Evolutionary conservation across 1,284 basidiomycete species (phyloP).

Genomic region (Microbotryum lychnidis-dioicae): DNA sequence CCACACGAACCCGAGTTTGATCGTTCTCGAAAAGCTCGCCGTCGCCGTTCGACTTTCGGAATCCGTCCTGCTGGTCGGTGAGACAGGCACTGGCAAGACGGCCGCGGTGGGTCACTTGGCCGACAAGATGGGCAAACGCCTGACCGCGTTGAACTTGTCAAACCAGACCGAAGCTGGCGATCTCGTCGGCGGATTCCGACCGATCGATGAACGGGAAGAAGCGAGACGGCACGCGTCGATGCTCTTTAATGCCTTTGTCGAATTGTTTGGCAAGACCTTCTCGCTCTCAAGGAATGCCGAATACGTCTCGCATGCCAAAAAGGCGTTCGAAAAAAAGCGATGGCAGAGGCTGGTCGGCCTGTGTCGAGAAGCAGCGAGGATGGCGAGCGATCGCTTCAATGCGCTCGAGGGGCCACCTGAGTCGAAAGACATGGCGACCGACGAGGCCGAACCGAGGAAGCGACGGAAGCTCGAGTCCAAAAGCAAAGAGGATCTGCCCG

Average conservation of each 20-base stretch:
- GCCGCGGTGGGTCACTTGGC: conserved; percentile 85
- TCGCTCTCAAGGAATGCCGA: conserved; percentile 82
- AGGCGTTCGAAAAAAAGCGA: conserved; percentile 69
- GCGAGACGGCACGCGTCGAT: conserved; percentile 56
- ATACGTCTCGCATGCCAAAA: conserved; percentile 75
- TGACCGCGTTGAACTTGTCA: conserved; percentile 86
- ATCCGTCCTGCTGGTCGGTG: conserved; percentile 86
- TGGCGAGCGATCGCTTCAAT: conserved; percentile 22
- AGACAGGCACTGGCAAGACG: conserved; percentile 98
- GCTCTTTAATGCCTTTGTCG: conserved; percentile 68
- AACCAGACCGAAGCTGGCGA: conserved; percentile 96
- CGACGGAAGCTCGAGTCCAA: conserved; percentile 35
- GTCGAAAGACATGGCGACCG: conserved; percentile 36
- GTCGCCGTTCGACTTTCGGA: conserved; percentile 66
- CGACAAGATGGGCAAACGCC: conserved; percentile 61
- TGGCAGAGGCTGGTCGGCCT: conserved; percentile 78
- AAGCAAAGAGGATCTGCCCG: conserved; percentile 40
- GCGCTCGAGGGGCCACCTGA: conserved; percentile 31
- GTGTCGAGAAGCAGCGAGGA: conserved; percentile 60
- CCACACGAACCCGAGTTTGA: conserved; percentile 75
- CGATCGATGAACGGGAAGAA: conserved; percentile 57
- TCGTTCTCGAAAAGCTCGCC: conserved; percentile 72
- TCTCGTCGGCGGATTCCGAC: conserved; percentile 90
- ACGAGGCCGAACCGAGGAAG: conserved; percentile 33
- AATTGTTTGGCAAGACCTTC: conserved; percentile 80